phyloP scores from a whole-genome alignment of 495 filamentous ascomycete genomes.

The Sordaria brevicollis region DNA sequence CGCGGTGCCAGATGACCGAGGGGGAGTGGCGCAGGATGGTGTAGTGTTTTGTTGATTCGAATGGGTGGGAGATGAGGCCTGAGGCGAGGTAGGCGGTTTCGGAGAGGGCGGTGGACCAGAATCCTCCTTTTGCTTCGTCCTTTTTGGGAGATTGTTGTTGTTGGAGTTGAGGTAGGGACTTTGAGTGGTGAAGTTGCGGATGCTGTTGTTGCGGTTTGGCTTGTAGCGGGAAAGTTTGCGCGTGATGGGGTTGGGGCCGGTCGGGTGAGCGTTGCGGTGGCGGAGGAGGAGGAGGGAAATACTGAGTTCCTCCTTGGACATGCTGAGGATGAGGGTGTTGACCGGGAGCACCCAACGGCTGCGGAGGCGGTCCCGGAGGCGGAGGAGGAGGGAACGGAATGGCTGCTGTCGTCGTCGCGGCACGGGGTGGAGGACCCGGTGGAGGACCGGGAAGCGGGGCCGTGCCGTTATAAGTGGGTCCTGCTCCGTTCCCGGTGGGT shows the following conservation, averaged over 20 bases:
- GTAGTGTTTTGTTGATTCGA: constrained; percentile 54
- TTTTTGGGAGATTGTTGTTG: neutral
- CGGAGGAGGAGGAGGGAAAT: neutral
- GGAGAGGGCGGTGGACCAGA: constrained; percentile 38
- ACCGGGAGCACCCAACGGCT: neutral
- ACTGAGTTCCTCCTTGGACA: too few relatives aligned
- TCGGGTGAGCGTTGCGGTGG: neutral
- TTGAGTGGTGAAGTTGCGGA: neutral
- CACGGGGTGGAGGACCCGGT: neutral
- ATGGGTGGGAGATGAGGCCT: constrained; percentile 51
- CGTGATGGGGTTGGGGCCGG: neutral
- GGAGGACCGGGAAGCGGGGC: neutral
- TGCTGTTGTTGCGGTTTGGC: neutral
- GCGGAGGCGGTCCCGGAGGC: neutral
- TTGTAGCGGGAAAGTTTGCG: neutral
- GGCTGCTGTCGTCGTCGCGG: neutral
- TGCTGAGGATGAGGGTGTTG: neutral
- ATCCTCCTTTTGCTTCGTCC: constrained; percentile 3
- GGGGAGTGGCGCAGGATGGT: constrained; percentile 58
- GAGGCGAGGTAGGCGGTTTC: constrained; percentile 54
- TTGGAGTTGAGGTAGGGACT: neutral
- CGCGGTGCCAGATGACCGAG: constrained; percentile 52
- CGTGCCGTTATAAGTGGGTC: neutral
- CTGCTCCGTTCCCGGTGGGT: neutral
- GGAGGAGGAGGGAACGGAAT: neutral